Percentiles rank a stretch among this genome's conserved stretches.
These are phyloP conservation scores for Sambucus nigra DNA, from an alignment of 129 eudicot species.

Conservation along the genomic window DNA sequence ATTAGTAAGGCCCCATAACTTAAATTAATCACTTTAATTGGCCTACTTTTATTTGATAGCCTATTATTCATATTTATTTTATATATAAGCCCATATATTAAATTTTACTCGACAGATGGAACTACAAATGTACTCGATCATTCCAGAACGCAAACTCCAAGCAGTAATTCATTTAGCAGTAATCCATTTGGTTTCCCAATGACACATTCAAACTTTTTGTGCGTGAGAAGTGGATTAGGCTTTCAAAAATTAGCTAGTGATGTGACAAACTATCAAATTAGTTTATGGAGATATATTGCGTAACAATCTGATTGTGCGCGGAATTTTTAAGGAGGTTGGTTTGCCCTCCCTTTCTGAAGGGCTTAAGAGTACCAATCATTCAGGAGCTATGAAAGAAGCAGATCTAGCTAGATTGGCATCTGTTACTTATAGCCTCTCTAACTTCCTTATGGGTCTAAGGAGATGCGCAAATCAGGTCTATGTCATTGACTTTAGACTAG, in stretches of 20 bases:
- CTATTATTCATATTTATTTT: too few relatives aligned
- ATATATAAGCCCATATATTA: too few relatives aligned
- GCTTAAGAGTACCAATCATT: conserved; percentile 1
- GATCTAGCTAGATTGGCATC: conserved; percentile 4
- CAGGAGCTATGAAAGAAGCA: conserved; percentile 16
- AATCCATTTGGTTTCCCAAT: conserved; percentile 17
- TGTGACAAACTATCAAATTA: conserved; percentile 2
- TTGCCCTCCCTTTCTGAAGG: conserved; percentile 1
- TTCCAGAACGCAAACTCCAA: conserved; percentile 15
- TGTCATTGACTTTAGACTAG: too few relatives aligned
- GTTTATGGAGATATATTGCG: conserved; percentile 9
- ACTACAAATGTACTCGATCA: too few relatives aligned
- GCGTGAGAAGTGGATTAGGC: conserved; percentile 1
- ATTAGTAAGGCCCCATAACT: too few relatives aligned
- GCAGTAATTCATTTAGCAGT: conserved; percentile 18
- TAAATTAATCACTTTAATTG: too few relatives aligned
- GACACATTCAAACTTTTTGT: conserved; percentile 10
- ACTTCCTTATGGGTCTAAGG: too few relatives aligned
- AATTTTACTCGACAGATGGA: too few relatives aligned
- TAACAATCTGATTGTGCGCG: background rate
- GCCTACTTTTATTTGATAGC: too few relatives aligned
- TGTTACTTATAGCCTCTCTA: conserved; percentile 1
- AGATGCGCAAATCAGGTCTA: too few relatives aligned
- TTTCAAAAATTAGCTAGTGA: conserved; percentile 10
- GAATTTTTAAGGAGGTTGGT: conserved; percentile 9